phyloP scores from a whole-genome alignment of 179 eudicot species.

The Amaranthus tricolor region DNA sequence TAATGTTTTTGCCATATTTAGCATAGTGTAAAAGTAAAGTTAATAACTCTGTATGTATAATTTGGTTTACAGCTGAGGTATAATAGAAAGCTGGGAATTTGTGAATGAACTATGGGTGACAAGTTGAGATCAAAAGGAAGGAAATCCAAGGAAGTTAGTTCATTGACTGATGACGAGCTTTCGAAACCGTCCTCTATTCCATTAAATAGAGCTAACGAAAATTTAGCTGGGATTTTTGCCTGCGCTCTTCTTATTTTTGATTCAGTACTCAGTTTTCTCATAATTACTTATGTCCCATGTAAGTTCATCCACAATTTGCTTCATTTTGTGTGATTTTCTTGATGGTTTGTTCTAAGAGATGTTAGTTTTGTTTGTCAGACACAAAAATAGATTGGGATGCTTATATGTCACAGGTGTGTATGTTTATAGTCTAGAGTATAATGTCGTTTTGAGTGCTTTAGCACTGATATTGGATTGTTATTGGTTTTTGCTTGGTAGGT shows the following conservation, averaged over 20 bases:
- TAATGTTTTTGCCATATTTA: conserved; percentile 15
- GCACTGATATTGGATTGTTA: not conserved
- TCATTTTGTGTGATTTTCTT: not conserved
- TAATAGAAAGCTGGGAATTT: conserved; percentile 2
- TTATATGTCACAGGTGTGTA: conserved; percentile 76
- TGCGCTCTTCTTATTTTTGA: conserved; percentile 51
- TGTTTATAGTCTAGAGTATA: not conserved
- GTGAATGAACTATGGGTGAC: conserved; percentile 21
- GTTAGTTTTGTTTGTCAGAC: conserved; percentile 42
- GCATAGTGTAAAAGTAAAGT: not conserved
- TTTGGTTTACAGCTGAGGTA: conserved; percentile 12
- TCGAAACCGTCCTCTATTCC: conserved; percentile 15
- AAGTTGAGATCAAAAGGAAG: conserved; percentile 16
- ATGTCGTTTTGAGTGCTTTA: not conserved
- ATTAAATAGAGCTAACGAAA: conserved; percentile 23
- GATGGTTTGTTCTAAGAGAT: conserved; percentile 1
- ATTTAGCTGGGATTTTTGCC: conserved; percentile 42
- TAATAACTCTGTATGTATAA: not conserved
- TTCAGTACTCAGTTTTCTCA: conserved; percentile 48
- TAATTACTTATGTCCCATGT: conserved; percentile 77
- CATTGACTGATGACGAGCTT: conserved; percentile 16
- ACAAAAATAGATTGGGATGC: conserved; percentile 96
- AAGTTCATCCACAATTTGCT: conserved; percentile 20
- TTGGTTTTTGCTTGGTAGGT: conserved; percentile 48
- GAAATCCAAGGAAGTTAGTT: conserved; percentile 30